Evolutionary conservation across 805 yeast species (phyloP), one percentile per base, ranked within the genome.

Genomic region (Cyberlindnera meyerae): DNA sequence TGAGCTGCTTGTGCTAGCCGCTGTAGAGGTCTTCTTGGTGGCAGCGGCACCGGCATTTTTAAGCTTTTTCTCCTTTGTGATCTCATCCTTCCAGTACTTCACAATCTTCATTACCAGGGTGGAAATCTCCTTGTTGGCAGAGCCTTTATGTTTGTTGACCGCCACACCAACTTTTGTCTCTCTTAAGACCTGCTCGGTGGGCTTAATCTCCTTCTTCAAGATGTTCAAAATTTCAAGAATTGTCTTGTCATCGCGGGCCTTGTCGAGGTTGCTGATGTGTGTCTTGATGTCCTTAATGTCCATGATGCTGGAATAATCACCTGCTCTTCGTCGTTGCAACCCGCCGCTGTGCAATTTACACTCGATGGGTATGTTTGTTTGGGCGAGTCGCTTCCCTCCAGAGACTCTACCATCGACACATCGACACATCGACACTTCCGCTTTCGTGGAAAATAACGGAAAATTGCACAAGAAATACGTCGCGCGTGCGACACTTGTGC

Each of bases 91-190:
- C 98, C 98, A 93, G 25, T 71, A 68, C 48, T 77, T 75, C 51
- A 93, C 88, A 65, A 89, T 84, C 48, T 76, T 77, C 58, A 84
- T 85, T 25, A 90, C 97, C 27, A 83, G 62, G 2, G 70, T 62
- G 11, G 81, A 68, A 31, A 93, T 60, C 48, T 88, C 94, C 16
- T 72, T 44, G 59, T 83, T 85, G 21, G 62, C 54, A 31, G 79
- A 77, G 8, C 84, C 63, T 46, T 95, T 77, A 52, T 83, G 77
- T 61, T 86, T 88, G 65, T 93, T 93, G 28, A 93, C 97, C 8
- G 89, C 90, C 13, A 93, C 90, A 46, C 98, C 98, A n/a, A 93
- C 90, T 60, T 87, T 88, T 8, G 98, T 93, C 54, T 90, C 95
- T 52, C 97, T 74, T 34, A 90, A 68, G 24, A 90, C 67, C 56